Evolutionary conservation across 192 early-diverging fungal genomes (phyloP), one percentile per base, ranked within the genome.

Genomic region (Blastocladiella britannica): DNA sequence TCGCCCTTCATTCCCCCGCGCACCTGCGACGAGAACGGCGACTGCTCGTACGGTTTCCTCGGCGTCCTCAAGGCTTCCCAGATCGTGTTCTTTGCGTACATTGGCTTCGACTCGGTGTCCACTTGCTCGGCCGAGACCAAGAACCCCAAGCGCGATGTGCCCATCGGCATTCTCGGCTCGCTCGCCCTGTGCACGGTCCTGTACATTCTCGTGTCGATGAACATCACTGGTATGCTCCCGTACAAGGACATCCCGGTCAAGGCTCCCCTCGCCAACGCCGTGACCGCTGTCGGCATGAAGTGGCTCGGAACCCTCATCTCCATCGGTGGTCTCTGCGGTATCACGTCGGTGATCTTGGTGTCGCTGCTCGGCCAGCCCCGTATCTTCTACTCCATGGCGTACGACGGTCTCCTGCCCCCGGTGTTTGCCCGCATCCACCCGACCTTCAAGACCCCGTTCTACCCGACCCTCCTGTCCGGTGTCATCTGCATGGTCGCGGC

Each of bases 51-150:
- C 70, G 88, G 86, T 28, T 71, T 70, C 6, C 58, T 69, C 25
- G 86, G 88, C 29, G 58, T 88, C 20, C 80, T 87, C 53, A 76
- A 77, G 57, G 85, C 73, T 18, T 75, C 90, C 6, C 73, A 81
- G 28, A 67, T 74, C 1, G 86, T 91, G 12, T 90, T 91, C 62
- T 79, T 77, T 43, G 67, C 82, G 18, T 91, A 88, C 62, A 84
- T 90, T 65, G 88, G 90, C 7, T 91, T 91, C 67, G 90, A 93
- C 66, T 75, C 83, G 1, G 82, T 91, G 15, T 81, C 87, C 0
- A 93, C 90, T 1, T 82, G 82, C 6, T 82, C 90, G 7, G 83
- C 86, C 62, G 90, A 93, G 64, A 72, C 85, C 15, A 74, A 73
- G 31, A 74, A 85, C 53, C 88, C 90, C 12, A 78, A 84, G 51